Conservation (phyloP, 1,139 yeast genomes). For the Eremothecium gossypii region DNA sequence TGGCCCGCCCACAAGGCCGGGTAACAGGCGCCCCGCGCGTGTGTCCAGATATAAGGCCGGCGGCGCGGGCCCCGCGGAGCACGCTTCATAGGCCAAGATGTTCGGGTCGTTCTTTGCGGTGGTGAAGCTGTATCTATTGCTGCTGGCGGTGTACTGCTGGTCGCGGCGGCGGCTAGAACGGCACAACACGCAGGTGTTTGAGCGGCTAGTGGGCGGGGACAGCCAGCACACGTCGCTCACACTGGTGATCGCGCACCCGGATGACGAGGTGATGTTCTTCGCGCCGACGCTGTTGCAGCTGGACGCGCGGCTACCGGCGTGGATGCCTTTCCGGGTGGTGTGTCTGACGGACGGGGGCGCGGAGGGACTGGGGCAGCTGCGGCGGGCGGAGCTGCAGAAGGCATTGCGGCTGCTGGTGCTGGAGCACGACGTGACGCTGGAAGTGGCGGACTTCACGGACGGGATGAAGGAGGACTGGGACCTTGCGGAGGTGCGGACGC, state of each 20-base stretch:
- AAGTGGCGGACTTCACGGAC: slow-evolving; percentile 47
- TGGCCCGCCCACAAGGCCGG: no score
- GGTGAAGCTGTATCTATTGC: slow-evolving; percentile 11
- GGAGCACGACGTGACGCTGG: slow-evolving; percentile 40
- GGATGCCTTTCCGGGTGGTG: slow-evolving; percentile 39
- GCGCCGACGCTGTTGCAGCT: slow-evolving; percentile 49
- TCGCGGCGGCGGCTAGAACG: slow-evolving; percentile 7
- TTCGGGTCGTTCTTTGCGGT: slow-evolving; percentile 6
- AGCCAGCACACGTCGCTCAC: slow-evolving; percentile 26
- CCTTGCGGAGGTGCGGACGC: slow-evolving; percentile 18
- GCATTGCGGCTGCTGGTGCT: slow-evolving; percentile 55
- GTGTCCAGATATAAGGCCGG: no score
- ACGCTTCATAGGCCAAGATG: slow-evolving; percentile 5
- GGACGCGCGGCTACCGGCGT: slow-evolving; percentile 10
- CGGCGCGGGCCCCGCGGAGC: slow-evolving; percentile 2
- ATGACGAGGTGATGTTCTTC: slow-evolving; percentile 97
- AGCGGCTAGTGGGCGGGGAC: slow-evolving; percentile 5
- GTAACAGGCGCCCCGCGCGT: no score
- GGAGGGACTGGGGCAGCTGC: slow-evolving; percentile 56
- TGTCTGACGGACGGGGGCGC: slow-evolving; percentile 77
- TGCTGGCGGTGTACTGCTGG: slow-evolving; percentile 13
- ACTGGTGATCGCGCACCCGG: slow-evolving; percentile 87
- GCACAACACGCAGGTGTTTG: slow-evolving; percentile 7
- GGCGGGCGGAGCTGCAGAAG: slow-evolving; percentile 49
- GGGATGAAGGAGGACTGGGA: slow-evolving; percentile 71